Conservation (phyloP, 257 asterid species). For the Capsicum baccatum region DNA sequence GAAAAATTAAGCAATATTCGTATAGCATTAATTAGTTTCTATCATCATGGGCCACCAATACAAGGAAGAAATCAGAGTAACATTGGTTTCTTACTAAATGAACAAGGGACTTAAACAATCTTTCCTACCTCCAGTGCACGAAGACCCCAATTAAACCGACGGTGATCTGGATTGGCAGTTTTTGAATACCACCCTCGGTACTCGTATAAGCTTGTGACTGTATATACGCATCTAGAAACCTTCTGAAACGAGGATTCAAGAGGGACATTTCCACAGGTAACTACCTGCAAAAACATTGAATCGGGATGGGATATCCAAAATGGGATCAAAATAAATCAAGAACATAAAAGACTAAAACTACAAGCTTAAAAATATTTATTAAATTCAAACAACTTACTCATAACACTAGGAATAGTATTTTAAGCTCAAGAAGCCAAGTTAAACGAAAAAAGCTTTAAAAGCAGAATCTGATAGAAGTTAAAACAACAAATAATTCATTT, state of each 20-base stretch:
- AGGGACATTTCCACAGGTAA: slow-evolving; percentile 87
- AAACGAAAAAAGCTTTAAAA: neutral
- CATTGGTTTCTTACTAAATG: slow-evolving; percentile 20
- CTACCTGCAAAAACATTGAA: slow-evolving; percentile 58
- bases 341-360: neutral
- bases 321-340: neutral
- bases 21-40: slow-evolving; percentile 10
- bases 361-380: neutral
- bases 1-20: neutral
- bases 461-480: neutral
- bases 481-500: neutral
- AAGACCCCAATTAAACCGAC: slow-evolving; percentile 80
- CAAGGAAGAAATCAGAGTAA: neutral
- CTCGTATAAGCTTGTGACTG: slow-evolving; percentile 73
- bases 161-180: slow-evolving; percentile 73
- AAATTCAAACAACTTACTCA: neutral
- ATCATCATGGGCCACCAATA: slow-evolving; percentile 1
- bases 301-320: neutral
- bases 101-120: neutral
- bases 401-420: slow-evolving; percentile 6
- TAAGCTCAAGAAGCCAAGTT: neutral
- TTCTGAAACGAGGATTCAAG: slow-evolving; percentile 82
- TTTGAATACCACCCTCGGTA: slow-evolving; percentile 81
- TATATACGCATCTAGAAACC: slow-evolving; percentile 83
- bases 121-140: slow-evolving; percentile 67